Evolutionary conservation across 345 rosid genomes (phyloP).

Genomic region (Rhodomyrtus tomentosa): DNA sequence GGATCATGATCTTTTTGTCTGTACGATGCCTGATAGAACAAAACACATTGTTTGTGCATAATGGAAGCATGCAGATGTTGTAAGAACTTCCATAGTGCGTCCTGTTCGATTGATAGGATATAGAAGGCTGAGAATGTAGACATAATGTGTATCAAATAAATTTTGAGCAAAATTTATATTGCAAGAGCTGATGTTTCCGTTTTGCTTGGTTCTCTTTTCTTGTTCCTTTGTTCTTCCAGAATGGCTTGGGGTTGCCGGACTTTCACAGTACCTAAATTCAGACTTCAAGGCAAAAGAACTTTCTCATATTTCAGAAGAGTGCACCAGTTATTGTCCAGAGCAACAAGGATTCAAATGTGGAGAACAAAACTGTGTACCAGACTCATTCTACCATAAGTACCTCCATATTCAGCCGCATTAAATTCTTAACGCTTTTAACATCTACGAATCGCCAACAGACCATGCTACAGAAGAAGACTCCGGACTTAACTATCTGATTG

Average conservation of each 20-base stretch:
- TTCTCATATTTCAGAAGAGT: background rate
- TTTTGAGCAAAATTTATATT: background rate
- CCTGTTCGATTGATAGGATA: background rate
- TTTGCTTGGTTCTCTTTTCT: background rate
- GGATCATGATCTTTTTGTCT: too few species aligned
- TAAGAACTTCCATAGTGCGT: background rate
- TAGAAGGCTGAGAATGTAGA: background rate
- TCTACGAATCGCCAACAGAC: background rate
- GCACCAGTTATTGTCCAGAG: background rate
- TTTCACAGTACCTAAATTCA: background rate
- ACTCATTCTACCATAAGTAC: background rate
- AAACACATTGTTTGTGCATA: background rate
- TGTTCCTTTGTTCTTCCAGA: background rate
- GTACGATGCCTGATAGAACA: too few species aligned
- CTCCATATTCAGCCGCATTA: background rate
- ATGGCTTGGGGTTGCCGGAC: background rate
- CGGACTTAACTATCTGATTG: background rate
- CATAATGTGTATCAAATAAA: background rate
- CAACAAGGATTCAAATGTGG: background rate
- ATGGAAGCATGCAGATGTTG: background rate
- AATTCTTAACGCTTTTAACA: background rate
- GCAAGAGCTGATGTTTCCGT: background rate
- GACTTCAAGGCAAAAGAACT: background rate
- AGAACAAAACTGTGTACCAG: background rate
- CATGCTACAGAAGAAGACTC: background rate